A percentile compares a stretch with the other conserved stretches of the same genome.
phyloP scores from a whole-genome alignment of 2,329 filamentous ascomycete species.

The Aspergillus carbonarius region DNA sequence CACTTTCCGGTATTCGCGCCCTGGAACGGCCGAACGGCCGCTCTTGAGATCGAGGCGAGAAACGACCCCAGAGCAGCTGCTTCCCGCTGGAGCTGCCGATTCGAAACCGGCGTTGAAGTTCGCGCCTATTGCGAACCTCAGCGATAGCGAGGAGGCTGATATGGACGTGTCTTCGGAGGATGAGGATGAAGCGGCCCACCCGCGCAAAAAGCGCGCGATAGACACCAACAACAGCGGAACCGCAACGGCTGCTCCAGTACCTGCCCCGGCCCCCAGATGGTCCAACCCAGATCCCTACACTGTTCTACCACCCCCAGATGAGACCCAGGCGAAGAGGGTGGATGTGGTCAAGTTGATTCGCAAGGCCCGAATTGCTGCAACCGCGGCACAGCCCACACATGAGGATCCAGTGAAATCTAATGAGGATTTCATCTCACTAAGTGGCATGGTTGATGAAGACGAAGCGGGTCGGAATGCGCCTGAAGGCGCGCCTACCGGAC shows the following conservation, averaged over 20 bases:
- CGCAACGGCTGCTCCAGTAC: constrained; percentile 23
- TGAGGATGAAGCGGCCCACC: constrained; percentile 32
- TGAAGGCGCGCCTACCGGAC: constrained; percentile 38
- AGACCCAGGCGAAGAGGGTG: constrained; percentile 69
- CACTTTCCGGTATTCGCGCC: constrained; percentile 40
- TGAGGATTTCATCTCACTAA: constrained; percentile 89
- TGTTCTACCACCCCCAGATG: constrained; percentile 75
- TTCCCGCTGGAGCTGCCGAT: constrained; percentile 22
- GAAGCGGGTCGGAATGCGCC: constrained; percentile 32
- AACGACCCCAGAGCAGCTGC: constrained; percentile 37
- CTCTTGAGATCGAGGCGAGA: constrained; percentile 36
- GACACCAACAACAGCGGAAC: constrained; percentile 21
- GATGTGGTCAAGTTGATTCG: constrained; percentile 90
- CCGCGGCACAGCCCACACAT: constrained; percentile 47
- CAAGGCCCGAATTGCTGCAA: constrained; percentile 71
- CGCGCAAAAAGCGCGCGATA: constrained; percentile 41
- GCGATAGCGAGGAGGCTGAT: constrained; percentile 47
- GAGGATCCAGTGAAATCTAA: constrained; percentile 57
- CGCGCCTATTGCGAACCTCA: constrained; percentile 38
- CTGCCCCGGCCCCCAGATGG: constrained; percentile 67
- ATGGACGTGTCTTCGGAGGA: constrained; percentile 46
- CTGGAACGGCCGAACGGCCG: constrained; percentile 39
- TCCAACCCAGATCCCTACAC: constrained; percentile 96
- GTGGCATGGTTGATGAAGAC: constrained; percentile 60
- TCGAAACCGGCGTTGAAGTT: constrained; percentile 36